Conservation (phyloP, 371 early-diverging fungal species). For the Dichotomocladium elegans region DNA sequence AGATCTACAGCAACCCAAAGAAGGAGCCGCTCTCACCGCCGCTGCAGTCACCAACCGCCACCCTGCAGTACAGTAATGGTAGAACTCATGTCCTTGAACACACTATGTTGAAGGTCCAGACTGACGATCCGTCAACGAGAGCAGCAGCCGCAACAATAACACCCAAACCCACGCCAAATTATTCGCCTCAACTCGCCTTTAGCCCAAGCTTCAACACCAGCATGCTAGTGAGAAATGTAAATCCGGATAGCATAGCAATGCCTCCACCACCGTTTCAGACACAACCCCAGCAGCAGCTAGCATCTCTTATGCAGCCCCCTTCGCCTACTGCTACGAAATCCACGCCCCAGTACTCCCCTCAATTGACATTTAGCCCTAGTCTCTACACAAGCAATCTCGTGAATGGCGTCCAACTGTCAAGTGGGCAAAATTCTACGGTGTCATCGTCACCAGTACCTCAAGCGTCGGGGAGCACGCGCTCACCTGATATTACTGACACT, state of each 20-base stretch:
- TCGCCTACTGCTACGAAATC: background rate
- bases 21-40: background rate
- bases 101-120: too few species aligned
- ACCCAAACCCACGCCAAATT: background rate
- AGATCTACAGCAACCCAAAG: background rate
- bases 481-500: background rate
- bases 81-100: too few species aligned
- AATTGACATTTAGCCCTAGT: slow-evolving; percentile 6
- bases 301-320: background rate
- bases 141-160: background rate
- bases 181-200: slow-evolving; percentile 3
- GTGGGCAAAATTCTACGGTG: too few species aligned
- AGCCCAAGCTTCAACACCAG: background rate
- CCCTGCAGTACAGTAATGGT: too few species aligned
- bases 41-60: slow-evolving; percentile 6
- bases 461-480: background rate
- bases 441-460: background rate
- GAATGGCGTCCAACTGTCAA: background rate
- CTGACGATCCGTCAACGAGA: slow-evolving; percentile 3
- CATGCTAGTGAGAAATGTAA: background rate
- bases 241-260: too few species aligned
- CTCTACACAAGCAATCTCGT: background rate
- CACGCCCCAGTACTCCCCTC: slow-evolving; percentile 4
- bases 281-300: background rate
- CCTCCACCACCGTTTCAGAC: background rate